A percentile compares a stretch with the other conserved stretches of the same genome.
Conservation (phyloP, 345 rosid species). For the Melaleuca quinquenervia region DNA sequence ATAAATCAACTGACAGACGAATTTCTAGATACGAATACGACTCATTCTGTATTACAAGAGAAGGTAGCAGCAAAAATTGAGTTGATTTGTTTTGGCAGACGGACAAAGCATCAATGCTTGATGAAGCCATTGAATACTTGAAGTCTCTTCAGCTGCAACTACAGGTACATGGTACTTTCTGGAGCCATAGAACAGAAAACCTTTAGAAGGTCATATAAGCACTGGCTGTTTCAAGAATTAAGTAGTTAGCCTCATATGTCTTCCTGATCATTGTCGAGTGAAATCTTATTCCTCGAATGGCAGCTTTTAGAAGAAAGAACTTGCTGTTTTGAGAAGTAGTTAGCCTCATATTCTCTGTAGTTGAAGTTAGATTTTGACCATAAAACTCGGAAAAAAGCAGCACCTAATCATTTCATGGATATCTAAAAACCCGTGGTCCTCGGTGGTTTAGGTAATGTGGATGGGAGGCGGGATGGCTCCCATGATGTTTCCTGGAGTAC, state of each 20-base stretch:
- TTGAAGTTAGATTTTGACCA: not conserved
- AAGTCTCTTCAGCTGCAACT: constrained; percentile 92
- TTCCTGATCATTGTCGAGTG: not conserved
- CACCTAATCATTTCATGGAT: not conserved
- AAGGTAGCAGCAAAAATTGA: not conserved
- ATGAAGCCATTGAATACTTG: constrained; percentile 85
- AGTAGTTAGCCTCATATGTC: not conserved
- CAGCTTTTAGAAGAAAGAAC: not conserved
- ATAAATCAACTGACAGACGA: not conserved
- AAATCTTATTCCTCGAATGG: not conserved
- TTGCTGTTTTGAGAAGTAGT: not conserved
- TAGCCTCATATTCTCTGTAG: not conserved
- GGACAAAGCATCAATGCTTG: constrained; percentile 91
- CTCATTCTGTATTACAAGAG: not conserved
- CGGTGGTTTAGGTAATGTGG: constrained; percentile 63
- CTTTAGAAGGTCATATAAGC: not conserved
- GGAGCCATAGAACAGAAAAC: not conserved
- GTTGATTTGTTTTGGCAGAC: constrained; percentile 32
- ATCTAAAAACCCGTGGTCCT: not conserved
- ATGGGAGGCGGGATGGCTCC: constrained; percentile 88
- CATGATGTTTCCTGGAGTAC: constrained; percentile 76
- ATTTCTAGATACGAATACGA: not conserved
- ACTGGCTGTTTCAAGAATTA: not conserved
- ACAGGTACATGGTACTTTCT: constrained; percentile 30
- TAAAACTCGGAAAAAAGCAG: not conserved